These are phyloP conservation scores for Microstroma glucosiphilum DNA, from an alignment of 1,284 basidiomycete species.

Conservation along the genomic window DNA sequence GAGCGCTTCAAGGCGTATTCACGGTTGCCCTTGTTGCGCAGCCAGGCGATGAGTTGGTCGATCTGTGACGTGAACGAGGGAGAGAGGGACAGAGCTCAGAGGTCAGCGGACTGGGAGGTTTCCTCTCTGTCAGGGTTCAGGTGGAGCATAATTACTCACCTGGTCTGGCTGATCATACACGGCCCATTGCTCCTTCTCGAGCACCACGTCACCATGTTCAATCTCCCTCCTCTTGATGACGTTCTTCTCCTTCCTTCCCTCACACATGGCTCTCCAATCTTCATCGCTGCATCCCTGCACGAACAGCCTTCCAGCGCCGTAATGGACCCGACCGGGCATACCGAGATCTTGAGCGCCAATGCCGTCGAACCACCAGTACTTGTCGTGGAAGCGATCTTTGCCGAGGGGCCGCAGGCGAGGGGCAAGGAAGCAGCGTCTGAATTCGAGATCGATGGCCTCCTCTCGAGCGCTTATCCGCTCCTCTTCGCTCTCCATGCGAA, in stretches of 20 bases:
- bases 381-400: slow-evolving; percentile 84
- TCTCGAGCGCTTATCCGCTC: slow-evolving; percentile 70
- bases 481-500: slow-evolving; percentile 63
- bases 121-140: no score
- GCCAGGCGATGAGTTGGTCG: slow-evolving; percentile 75
- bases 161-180: slow-evolving; percentile 78
- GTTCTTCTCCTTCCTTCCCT: slow-evolving; percentile 45
- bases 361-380: slow-evolving; percentile 98
- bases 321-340: slow-evolving; percentile 59
- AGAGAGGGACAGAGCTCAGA: slow-evolving; percentile 6
- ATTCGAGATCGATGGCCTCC: slow-evolving; percentile 84
- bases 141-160: slow-evolving; percentile 55
- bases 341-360: slow-evolving; percentile 71
- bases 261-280: slow-evolving; percentile 30
- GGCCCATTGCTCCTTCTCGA: slow-evolving; percentile 77
- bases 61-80: slow-evolving; percentile 56
- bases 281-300: slow-evolving; percentile 78
- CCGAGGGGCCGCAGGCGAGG: slow-evolving; percentile 82
- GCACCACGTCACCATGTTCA: slow-evolving; percentile 64
- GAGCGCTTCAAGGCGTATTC: slow-evolving; percentile 75
- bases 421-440: slow-evolving; percentile 73
- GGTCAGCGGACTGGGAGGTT: slow-evolving; percentile 2
- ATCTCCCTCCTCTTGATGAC: slow-evolving; percentile 58
- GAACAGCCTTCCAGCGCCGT: slow-evolving; percentile 81
- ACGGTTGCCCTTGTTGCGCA: slow-evolving; percentile 81